These are phyloP conservation scores for Cajanus cajan DNA, from an alignment of 306 rosid genomes.

Conservation along the genomic window DNA sequence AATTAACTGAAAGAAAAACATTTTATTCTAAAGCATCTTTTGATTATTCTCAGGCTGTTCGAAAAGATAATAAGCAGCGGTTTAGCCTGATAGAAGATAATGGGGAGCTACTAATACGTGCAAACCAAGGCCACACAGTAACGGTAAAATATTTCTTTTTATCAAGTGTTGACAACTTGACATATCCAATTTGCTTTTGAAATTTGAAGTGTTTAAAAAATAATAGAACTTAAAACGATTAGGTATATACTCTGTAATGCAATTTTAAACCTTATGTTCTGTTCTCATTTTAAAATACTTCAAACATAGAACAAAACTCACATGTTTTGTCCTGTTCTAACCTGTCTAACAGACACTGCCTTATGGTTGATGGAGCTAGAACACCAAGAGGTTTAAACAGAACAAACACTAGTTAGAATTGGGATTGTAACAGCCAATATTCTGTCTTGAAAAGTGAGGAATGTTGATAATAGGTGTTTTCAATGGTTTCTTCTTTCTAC, in stretches of 20 bases:
- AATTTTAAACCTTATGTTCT: neutral
- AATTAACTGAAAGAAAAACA: conserved; percentile 14
- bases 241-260: neutral
- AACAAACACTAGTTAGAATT: neutral
- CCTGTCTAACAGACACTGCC: neutral
- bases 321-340: neutral
- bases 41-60: conserved; percentile 64
- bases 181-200: neutral
- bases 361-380: neutral
- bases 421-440: neutral
- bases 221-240: neutral
- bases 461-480: neutral
- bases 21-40: conserved; percentile 15
- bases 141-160: conserved; percentile 40
- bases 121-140: conserved; percentile 92
- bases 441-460: neutral
- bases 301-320: neutral
- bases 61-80: conserved; percentile 86
- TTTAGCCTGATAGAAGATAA: conserved; percentile 80
- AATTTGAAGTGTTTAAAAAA: neutral
- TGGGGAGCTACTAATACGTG: conserved; percentile 77
- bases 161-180: neutral
- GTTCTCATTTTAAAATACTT: neutral
- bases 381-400: neutral
- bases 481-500: too few relatives aligned